Percentiles rank a stretch among this genome's conserved stretches.
phyloP scores from a whole-genome alignment of 176 grass and related monocot species.

The Puya raimondii region DNA sequence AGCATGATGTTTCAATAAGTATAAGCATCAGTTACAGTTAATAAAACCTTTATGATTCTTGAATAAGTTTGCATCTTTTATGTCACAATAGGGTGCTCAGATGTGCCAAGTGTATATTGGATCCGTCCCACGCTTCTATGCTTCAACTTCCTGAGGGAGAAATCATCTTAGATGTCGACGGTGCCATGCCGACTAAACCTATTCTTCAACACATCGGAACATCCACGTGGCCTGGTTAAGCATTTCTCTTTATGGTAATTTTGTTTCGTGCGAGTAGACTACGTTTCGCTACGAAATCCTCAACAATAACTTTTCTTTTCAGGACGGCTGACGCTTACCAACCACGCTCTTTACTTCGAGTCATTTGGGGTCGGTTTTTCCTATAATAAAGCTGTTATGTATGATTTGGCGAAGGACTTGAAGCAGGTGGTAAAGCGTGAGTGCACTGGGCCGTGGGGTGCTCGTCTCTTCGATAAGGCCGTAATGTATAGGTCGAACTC shows the following conservation, averaged over 20 bases:
- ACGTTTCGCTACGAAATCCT: slow-evolving; percentile 18
- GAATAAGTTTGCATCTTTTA: not conserved
- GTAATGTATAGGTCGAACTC: slow-evolving; percentile 88
- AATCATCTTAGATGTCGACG: slow-evolving; percentile 67
- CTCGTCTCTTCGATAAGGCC: slow-evolving; percentile 87
- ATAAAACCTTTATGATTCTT: not conserved
- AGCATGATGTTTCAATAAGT: not conserved
- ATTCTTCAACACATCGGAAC: slow-evolving; percentile 75
- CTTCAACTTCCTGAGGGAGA: slow-evolving; percentile 51
- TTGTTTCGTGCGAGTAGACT: slow-evolving; percentile 16
- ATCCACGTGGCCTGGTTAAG: slow-evolving; percentile 91
- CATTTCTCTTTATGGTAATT: slow-evolving; percentile 52
- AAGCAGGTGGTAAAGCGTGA: slow-evolving; percentile 77
- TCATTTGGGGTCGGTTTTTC: slow-evolving; percentile 63
- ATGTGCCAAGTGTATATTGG: slow-evolving; percentile 35
- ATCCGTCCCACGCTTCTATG: slow-evolving; percentile 26
- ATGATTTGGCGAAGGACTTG: slow-evolving; percentile 68
- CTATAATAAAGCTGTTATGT: slow-evolving; percentile 43
- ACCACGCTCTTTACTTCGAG: slow-evolving; percentile 81
- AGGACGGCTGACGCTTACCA: slow-evolving; percentile 95
- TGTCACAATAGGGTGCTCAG: slow-evolving; percentile 36
- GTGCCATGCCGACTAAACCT: slow-evolving; percentile 54
- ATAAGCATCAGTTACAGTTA: not conserved
- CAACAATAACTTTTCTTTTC: slow-evolving; percentile 29
- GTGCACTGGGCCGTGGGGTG: slow-evolving; percentile 81